Evolutionary conservation across 108 stramenopile genomes (phyloP), one percentile per base, ranked within the genome.

Genomic region (Asterionellopsis glacialis): DNA sequence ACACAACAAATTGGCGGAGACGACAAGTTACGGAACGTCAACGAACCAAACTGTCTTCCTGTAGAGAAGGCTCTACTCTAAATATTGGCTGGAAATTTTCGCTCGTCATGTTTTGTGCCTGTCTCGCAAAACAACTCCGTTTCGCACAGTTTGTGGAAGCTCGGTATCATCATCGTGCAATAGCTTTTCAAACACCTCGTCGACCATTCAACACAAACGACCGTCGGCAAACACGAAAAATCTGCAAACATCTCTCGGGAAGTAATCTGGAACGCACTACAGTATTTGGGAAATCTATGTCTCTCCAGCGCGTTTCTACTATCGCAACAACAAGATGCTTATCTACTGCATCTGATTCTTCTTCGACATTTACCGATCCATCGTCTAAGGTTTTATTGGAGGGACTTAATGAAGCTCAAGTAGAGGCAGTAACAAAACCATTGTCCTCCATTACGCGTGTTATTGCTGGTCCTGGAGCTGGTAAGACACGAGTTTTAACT

Each of bases 381-480:
- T 48, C 47, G 6, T 2, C 47, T 4, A 33, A 33, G 33, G 33
- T 33, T 33, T 48, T 48, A 9, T 55, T 78, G 54, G 23, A 73
- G 15, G 80, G 63, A 22, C 70, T 90, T 24, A 90, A 90, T 75
- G 69, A 69, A 14, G 74, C 84, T 11, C 88, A 90, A 68, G 57
- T 72, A 50, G 73, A 85, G 42, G 88, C 88, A n/a, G 84, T 85
- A 0, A 76, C 83, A 16, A 69, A 81, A 48, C 80, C 84, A 18
- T 18, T 62, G 22, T 63, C 57, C 12, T 43, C 61, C 10, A 76
- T 85, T 10, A 91, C 85, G 0, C 65, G 85, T 12, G 91, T 88
- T 11, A 68, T 92, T 62, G 95, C 94, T 14, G 96, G 96, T 10
- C 96, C 96, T 2, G 96, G 96, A 41, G 82, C 88, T 11, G 96